Conservation (phyloP, 75 land plant species). For the Cupressus sempervirens region DNA sequence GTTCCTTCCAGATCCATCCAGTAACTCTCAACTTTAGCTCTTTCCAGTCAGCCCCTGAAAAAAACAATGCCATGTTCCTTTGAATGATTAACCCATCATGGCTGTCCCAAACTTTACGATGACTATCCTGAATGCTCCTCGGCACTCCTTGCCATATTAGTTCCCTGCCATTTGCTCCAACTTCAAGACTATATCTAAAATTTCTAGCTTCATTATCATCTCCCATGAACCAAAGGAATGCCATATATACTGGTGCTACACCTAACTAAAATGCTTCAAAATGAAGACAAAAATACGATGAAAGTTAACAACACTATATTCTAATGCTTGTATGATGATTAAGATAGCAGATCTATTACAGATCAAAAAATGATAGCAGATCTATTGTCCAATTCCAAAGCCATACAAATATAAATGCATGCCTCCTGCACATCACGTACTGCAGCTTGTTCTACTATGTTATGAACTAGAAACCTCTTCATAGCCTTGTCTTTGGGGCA, state of each 20-base stretch:
- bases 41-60: conserved; percentile 56
- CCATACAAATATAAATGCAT: too few species aligned
- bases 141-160: conserved; percentile 61
- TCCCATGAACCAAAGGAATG: too few species aligned
- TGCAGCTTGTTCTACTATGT: conserved; percentile 34
- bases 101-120: conserved; percentile 55
- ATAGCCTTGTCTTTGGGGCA: not conserved
- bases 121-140: conserved; percentile 56
- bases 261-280: too few species aligned
- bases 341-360: too few species aligned
- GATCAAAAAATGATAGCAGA: too few species aligned
- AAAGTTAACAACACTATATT: not conserved
- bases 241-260: too few species aligned
- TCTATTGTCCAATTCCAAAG: not conserved
- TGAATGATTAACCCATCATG: conserved; percentile 60
- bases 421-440: too few species aligned
- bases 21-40: conserved; percentile 57
- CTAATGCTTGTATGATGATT: not conserved
- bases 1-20: conserved; percentile 60
- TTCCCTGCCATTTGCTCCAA: conserved; percentile 50
- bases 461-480: conserved; percentile 15
- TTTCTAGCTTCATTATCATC: too few species aligned
- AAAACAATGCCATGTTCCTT: conserved; percentile 59
- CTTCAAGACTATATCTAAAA: conserved; percentile 51
- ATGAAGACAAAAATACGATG: too few species aligned